Percentiles rank a stretch among this genome's conserved stretches.
phyloP scores from a whole-genome alignment of 257 asterid species.

The Marsdenia floribunda region DNA sequence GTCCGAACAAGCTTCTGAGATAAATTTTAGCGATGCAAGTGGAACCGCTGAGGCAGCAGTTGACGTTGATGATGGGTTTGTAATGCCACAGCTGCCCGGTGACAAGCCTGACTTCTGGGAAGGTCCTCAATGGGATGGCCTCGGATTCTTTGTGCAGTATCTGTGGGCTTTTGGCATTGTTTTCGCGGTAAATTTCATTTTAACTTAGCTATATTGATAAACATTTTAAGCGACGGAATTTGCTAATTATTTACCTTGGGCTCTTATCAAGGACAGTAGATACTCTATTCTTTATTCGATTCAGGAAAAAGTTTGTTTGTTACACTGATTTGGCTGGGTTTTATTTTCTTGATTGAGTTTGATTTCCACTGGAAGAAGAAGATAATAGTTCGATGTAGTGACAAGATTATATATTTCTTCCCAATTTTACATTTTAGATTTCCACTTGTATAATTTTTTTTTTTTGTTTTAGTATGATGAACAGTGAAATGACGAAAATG shows the following conservation, averaged over 20 bases:
- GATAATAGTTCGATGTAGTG: neutral
- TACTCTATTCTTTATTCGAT: neutral
- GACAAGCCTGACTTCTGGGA: constrained; percentile 67
- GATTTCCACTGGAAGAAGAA: neutral
- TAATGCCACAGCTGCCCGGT: constrained; percentile 80
- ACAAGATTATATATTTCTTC: neutral
- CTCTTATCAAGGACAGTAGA: too few relatives aligned
- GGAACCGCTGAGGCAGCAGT: neutral
- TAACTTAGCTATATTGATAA: too few relatives aligned
- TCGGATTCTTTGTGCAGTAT: constrained; percentile 86
- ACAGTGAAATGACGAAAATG: too few relatives aligned
- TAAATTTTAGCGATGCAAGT: neutral
- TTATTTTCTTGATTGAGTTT: neutral
- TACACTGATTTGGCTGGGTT: neutral
- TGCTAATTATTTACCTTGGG: too few relatives aligned
- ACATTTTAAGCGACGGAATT: too few relatives aligned
- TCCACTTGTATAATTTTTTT: too few relatives aligned
- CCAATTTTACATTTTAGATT: neutral
- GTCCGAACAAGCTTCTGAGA: constrained; percentile 11
- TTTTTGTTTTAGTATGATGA: too few relatives aligned
- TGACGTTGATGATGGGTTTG: constrained; percentile 44
- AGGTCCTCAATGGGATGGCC: constrained; percentile 82
- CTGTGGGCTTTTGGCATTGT: constrained; percentile 92
- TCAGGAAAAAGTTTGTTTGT: neutral
- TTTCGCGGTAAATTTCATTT: constrained; percentile 55